Evolutionary conservation across 257 asterid genomes (phyloP).

Genomic region (Coffea eugenioides): DNA sequence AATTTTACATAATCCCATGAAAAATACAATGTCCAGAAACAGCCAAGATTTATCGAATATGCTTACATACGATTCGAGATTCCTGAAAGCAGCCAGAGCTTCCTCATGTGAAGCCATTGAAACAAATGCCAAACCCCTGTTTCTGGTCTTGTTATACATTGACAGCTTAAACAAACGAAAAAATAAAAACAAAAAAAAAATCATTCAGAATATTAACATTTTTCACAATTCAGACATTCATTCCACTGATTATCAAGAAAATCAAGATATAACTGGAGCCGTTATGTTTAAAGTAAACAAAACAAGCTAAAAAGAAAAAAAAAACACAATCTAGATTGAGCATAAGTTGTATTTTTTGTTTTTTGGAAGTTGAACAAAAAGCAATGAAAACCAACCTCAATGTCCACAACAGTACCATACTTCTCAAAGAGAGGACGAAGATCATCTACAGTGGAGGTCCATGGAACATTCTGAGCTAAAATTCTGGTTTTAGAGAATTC

Average conservation of each 20-base stretch:
- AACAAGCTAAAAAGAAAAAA: neutral
- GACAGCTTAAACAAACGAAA: constrained; percentile 47
- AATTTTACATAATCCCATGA: neutral
- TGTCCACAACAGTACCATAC: constrained; percentile 63
- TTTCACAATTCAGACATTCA: neutral
- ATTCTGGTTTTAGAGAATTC: constrained; percentile 49
- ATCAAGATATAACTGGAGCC: neutral
- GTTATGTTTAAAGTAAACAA: neutral
- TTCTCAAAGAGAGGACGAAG: constrained; percentile 70
- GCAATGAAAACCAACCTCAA: constrained; percentile 51
- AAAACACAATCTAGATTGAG: neutral
- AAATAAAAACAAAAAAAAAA: constrained; percentile 1
- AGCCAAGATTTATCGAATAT: neutral
- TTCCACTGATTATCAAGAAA: neutral
- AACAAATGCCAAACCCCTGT: constrained; percentile 85
- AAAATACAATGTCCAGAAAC: neutral
- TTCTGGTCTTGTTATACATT: constrained; percentile 76
- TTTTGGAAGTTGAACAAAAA: neutral
- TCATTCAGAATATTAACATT: constrained; percentile 16
- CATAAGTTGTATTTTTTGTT: neutral
- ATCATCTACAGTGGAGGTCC: constrained; percentile 64
- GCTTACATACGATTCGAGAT: constrained; percentile 65
- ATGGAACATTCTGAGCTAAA: constrained; percentile 82
- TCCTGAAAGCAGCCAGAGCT: constrained; percentile 63
- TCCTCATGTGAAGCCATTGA: constrained; percentile 88